Conservation (phyloP, 192 early-diverging fungal species). For the Coemansia sp. region DNA sequence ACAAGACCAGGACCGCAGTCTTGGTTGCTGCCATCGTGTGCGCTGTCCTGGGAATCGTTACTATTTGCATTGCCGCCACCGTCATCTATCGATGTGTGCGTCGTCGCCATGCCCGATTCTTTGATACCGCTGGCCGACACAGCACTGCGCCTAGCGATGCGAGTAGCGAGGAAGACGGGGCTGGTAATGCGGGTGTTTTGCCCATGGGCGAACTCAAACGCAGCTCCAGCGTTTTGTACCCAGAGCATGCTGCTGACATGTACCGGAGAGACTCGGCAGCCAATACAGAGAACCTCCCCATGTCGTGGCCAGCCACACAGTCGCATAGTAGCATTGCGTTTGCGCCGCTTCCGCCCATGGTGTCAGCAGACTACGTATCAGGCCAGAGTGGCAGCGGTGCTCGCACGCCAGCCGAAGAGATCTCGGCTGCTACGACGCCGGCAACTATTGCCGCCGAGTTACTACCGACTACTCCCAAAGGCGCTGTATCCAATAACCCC, state of each 20-base stretch:
- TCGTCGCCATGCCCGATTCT: slow-evolving; percentile 20
- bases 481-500: neutral
- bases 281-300: neutral
- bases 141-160: slow-evolving; percentile 9
- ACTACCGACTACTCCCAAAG: neutral
- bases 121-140: slow-evolving; percentile 1
- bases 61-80: slow-evolving; percentile 48
- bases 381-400: neutral
- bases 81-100: slow-evolving; percentile 44
- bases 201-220: neutral
- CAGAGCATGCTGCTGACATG: neutral
- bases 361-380: neutral
- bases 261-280: slow-evolving; percentile 1
- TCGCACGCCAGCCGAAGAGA: slow-evolving; percentile 8
- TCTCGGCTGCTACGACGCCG: slow-evolving; percentile 21
- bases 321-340: slow-evolving; percentile 16
- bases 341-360: slow-evolving; percentile 2
- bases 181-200: neutral
- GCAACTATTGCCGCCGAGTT: slow-evolving; percentile 27
- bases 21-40: slow-evolving; percentile 53
- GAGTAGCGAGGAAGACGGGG: slow-evolving; percentile 9
- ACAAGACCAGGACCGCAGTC: slow-evolving; percentile 43
- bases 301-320: neutral
- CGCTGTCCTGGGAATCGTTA: slow-evolving; percentile 44
- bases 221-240: neutral